These are phyloP conservation scores for Solanum chiquidenum DNA, from an alignment of 257 asterid genomes.

Conservation along the genomic window DNA sequence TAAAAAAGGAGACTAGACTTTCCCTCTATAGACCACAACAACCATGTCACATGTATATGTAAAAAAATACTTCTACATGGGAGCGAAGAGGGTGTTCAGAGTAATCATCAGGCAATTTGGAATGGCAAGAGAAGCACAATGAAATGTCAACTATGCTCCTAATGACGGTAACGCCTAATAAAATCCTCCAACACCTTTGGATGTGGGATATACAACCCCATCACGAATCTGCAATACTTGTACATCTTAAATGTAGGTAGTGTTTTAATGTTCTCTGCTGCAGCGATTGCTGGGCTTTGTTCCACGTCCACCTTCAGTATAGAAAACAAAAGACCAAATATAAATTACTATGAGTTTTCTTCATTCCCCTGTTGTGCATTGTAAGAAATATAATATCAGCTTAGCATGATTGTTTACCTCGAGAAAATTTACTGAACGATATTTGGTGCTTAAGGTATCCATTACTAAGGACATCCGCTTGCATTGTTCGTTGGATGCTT, in stretches of 20 bases:
- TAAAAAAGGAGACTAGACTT: background rate
- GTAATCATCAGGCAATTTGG: slow-evolving; percentile 3
- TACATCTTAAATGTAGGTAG: slow-evolving; percentile 55
- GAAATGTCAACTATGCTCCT: background rate
- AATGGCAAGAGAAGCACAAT: slow-evolving; percentile 14
- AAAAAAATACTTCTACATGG: background rate
- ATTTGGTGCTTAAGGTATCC: slow-evolving; percentile 54
- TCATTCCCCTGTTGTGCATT: too few relatives aligned
- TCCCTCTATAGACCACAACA: background rate
- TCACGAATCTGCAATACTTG: slow-evolving; percentile 22
- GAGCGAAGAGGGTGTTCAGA: background rate
- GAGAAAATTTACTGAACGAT: slow-evolving; percentile 65
- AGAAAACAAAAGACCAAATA: background rate
- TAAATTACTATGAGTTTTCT: background rate
- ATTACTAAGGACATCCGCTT: slow-evolving; percentile 48
- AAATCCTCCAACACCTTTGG: slow-evolving; percentile 49
- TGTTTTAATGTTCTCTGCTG: slow-evolving; percentile 37
- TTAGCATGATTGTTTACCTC: slow-evolving; percentile 34
- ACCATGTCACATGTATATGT: background rate
- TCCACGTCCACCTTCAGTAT: slow-evolving; percentile 49
- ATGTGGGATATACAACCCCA: slow-evolving; percentile 53
- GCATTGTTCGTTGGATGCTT: slow-evolving; percentile 39
- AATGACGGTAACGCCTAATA: slow-evolving; percentile 5
- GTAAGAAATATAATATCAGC: background rate
- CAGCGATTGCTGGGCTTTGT: slow-evolving; percentile 36